A percentile compares a stretch with the other conserved stretches of the same genome.
phyloP scores from a whole-genome alignment of 2,329 filamentous ascomycete species.

The Exophiala sp. region DNA sequence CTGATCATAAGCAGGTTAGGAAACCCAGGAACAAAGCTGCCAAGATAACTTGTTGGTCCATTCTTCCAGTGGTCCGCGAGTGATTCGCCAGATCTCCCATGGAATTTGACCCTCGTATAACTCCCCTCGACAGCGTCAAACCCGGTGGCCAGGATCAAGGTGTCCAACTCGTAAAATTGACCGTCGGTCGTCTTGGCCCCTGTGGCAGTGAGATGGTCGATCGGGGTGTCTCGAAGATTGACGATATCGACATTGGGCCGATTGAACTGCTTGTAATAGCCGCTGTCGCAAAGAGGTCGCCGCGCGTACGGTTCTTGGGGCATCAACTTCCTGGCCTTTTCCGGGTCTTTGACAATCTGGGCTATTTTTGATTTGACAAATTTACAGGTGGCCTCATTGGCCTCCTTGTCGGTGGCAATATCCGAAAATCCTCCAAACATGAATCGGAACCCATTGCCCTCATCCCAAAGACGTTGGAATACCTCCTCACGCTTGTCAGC shows the following conservation, averaged over 20 bases:
- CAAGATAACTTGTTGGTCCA: conserved; percentile 36
- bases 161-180: conserved; percentile 30
- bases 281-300: conserved; percentile 46
- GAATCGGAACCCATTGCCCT: conserved; percentile 37
- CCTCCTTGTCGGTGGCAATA: conserved; percentile 34
- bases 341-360: conserved; percentile 32
- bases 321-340: conserved; percentile 31
- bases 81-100: conserved; percentile 40
- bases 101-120: conserved; percentile 40
- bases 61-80: conserved; percentile 34
- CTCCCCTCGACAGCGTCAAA: conserved; percentile 29
- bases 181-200: conserved; percentile 30
- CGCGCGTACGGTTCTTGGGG: conserved; percentile 56
- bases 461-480: conserved; percentile 32
- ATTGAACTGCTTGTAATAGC: conserved; percentile 52
- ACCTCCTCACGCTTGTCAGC: conserved; percentile 25
- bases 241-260: conserved; percentile 46
- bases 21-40: conserved; percentile 37
- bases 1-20: conserved; percentile 44
- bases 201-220: conserved; percentile 25
- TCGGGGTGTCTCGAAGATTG: conserved; percentile 31
- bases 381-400: conserved; percentile 38
- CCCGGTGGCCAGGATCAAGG: conserved; percentile 19
- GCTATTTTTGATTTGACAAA: conserved; percentile 38
- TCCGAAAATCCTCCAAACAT: conserved; percentile 39